These are phyloP conservation scores for Aphanomyces astaci DNA, from an alignment of 352 stramenopile genomes.

Conservation along the genomic window DNA sequence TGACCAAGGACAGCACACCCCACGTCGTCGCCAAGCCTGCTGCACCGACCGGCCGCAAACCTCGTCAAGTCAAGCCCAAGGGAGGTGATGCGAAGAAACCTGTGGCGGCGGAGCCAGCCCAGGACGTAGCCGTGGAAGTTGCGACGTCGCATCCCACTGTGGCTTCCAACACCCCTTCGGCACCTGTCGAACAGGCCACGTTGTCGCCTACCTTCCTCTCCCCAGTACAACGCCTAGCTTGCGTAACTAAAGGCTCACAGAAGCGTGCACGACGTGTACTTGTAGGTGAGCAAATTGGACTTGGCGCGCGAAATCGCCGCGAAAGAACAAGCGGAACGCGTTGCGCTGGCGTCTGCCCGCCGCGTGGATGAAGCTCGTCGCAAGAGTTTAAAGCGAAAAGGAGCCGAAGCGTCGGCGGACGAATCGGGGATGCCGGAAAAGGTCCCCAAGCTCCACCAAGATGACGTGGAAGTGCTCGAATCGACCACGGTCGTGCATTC, in stretches of 20 bases:
- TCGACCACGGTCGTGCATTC: conserved; percentile 6
- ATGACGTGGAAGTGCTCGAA: conserved; percentile 5
- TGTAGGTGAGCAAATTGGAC: conserved; percentile 18
- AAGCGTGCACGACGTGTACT: background rate
- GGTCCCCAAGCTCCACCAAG: conserved; percentile 9
- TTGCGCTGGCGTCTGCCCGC: background rate
- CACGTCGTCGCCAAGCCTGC: background rate
- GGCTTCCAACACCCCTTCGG: background rate
- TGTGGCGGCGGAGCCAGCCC: background rate
- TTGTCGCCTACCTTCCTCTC: conserved; percentile 3
- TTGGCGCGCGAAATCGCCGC: conserved; percentile 15
- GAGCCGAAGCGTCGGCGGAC: background rate
- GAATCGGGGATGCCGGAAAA: background rate
- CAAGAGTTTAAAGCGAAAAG: conserved; percentile 9
- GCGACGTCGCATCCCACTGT: background rate
- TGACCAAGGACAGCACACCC: conserved; percentile 3
- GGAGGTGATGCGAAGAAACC: background rate
- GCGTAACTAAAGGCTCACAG: background rate
- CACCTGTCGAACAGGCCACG: background rate
- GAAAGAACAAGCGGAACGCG: conserved; percentile 18
- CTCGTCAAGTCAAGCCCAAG: background rate
- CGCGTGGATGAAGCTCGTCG: conserved; percentile 4
- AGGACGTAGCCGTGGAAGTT: background rate
- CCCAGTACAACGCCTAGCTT: background rate
- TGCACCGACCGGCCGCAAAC: background rate